These are phyloP conservation scores for Setomelanomma holmii DNA, from an alignment of 2,329 filamentous ascomycete genomes.

Conservation along the genomic window DNA sequence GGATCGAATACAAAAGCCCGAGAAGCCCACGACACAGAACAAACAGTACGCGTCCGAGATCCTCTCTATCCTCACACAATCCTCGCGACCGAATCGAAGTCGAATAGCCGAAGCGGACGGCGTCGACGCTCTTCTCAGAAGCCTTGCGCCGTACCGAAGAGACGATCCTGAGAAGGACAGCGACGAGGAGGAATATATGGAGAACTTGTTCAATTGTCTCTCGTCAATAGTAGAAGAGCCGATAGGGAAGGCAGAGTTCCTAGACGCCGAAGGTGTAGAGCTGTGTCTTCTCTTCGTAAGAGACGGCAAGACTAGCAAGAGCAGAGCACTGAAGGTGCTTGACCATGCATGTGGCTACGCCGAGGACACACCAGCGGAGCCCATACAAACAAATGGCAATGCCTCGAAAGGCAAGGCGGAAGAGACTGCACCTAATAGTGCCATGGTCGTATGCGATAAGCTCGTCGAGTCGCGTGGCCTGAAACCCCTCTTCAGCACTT, in stretches of 20 bases:
- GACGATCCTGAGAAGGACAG: constrained; percentile 84
- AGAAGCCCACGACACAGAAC: constrained; percentile 79
- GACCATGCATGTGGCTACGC: constrained; percentile 77
- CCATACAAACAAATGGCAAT: constrained; percentile 21
- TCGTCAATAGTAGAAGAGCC: constrained; percentile 80
- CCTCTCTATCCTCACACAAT: constrained; percentile 85
- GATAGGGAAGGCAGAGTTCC: constrained; percentile 78
- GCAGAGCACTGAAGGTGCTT: constrained; percentile 77
- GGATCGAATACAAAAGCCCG: constrained; percentile 71
- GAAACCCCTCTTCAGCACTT: constrained; percentile 83
- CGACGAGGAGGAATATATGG: constrained; percentile 92
- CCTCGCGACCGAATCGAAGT: constrained; percentile 69
- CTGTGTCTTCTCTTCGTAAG: constrained; percentile 90
- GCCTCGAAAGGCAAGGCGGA: constrained; percentile 24
- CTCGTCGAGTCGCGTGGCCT: constrained; percentile 85
- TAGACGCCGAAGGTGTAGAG: constrained; percentile 91
- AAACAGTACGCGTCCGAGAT: constrained; percentile 95
- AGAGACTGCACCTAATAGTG: constrained; percentile 36
- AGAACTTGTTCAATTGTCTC: constrained; percentile 89
- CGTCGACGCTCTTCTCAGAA: constrained; percentile 80
- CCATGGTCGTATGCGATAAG: constrained; percentile 71
- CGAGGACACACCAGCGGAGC: constrained; percentile 25
- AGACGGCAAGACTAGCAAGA: constrained; percentile 84
- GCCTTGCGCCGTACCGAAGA: constrained; percentile 84
- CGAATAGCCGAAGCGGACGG: constrained; percentile 72